phyloP scores from a whole-genome alignment of 2,329 filamentous ascomycete species.

The Phaeosphaeria sp. region DNA sequence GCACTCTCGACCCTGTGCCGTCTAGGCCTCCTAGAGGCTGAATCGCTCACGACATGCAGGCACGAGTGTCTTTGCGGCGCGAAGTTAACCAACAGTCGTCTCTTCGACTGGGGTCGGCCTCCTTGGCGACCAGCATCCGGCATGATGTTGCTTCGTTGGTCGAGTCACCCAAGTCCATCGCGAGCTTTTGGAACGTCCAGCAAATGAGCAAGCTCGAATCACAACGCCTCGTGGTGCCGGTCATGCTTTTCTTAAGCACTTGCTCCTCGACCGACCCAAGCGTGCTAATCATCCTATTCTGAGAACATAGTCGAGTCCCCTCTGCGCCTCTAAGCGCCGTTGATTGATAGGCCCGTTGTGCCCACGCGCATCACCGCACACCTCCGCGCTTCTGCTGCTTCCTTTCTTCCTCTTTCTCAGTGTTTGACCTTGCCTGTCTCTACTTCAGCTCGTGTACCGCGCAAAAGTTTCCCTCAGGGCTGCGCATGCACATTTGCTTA shows the following conservation, averaged over 20 bases:
- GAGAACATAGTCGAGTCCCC: constrained; percentile 40
- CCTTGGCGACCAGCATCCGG: constrained; percentile 40
- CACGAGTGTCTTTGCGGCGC: constrained; percentile 41
- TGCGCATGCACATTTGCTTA: constrained; percentile 25
- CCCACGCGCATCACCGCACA: constrained; percentile 40
- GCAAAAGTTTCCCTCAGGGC: constrained; percentile 27
- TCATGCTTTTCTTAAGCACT: constrained; percentile 31
- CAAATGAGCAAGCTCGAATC: constrained; percentile 36
- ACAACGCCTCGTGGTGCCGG: constrained; percentile 40
- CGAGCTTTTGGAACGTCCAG: constrained; percentile 29
- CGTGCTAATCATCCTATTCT: constrained; percentile 45
- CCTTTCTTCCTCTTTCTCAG: constrained; percentile 21
- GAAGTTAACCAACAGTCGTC: constrained; percentile 40
- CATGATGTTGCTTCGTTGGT: constrained; percentile 34
- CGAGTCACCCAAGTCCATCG: constrained; percentile 34
- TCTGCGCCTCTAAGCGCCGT: constrained; percentile 46
- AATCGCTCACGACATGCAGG: constrained; percentile 39
- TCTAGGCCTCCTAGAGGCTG: constrained; percentile 34
- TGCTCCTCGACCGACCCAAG: constrained; percentile 31
- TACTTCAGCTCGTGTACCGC: constrained; percentile 44
- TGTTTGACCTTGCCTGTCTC: constrained; percentile 37
- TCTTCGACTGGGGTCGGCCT: constrained; percentile 33
- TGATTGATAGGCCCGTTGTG: constrained; percentile 42
- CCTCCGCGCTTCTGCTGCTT: constrained; percentile 41
- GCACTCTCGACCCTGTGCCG: constrained; percentile 29